Evolutionary conservation across 208 protist genomes (phyloP), one percentile per base, ranked within the genome.

Genomic region (Leishmania braziliensis): DNA sequence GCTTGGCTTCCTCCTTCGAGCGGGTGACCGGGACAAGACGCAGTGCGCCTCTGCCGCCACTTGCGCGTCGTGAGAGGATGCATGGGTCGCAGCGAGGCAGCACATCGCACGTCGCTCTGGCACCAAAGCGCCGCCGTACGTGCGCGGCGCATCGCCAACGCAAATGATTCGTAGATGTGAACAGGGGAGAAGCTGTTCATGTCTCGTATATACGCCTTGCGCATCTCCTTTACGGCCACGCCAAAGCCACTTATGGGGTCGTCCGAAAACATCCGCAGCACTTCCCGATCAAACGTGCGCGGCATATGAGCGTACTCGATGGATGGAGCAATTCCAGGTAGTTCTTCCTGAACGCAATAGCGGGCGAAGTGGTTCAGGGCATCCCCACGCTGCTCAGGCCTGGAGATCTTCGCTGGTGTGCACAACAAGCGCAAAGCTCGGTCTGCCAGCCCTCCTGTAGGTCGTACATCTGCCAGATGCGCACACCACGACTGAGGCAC

Each of bases 251-350:
- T 63, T 14, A 65, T 60, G 8, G 23, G 36, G 65, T 82, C 73
- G 23, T 90, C 84, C 16, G 84, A 39, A 54, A 86, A 56, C 53
- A 46, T 33, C 9, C 14, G 50, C 33, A 84, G 39, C 23, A 90
- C 53, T 18, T 62, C 54, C 3, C 76, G 81, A 56, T 90, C 84
- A 1, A 82, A n/a, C 23, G 86, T 23, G 50, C 51, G 80, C 33
- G 83, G 83, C 53, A 86, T 83, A 80, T 87, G 86, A 3, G 80
- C 83, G 73, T 84, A 90, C 51, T 78, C 74, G 36, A 84, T 50
- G 1, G 84, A 82, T 20, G 80, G 80, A 5, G 53, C 63, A 58
- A 88, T 62, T 5, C 86, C 84, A 8, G 80, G 72, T 26, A 89
- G 46, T 29, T 69, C 56, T 16, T 70, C 66, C 69, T 78, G 73